Evolutionary conservation across 208 protist species (phyloP).

Genomic region (Trypanosoma lewisi): DNA sequence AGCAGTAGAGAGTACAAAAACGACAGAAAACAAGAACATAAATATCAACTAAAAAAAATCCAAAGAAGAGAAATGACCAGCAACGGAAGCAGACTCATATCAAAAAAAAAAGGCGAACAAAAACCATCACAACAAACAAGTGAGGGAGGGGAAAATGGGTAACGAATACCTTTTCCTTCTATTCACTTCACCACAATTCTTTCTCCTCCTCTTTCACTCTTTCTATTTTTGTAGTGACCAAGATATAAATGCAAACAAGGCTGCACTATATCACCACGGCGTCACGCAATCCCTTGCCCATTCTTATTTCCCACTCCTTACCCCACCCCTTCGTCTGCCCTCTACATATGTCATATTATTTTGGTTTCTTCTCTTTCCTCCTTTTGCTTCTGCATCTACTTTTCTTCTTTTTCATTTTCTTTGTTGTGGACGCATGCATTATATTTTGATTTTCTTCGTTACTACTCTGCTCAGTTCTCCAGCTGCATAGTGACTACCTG

Average conservation of each 20-base stretch:
- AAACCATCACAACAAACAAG: conserved; percentile 10
- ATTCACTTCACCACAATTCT: background rate
- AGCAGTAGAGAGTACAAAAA: conserved; percentile 2
- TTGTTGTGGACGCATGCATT: too few species aligned
- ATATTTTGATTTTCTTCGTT: background rate
- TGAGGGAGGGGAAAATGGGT: background rate
- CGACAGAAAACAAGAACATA: conserved; percentile 6
- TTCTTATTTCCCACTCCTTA: background rate
- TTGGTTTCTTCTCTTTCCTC: conserved; percentile 4
- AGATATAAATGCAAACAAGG: conserved; percentile 4
- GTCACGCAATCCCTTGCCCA: background rate
- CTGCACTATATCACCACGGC: background rate
- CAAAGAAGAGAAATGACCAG: conserved; percentile 22
- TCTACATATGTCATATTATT: background rate
- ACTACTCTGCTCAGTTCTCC: conserved; percentile 10
- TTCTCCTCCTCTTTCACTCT: background rate
- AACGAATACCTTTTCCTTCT: background rate
- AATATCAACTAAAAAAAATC: conserved; percentile 2
- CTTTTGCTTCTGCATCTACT: background rate
- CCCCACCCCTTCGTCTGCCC: background rate
- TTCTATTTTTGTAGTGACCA: background rate
- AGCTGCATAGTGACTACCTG: conserved; percentile 74
- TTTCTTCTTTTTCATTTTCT: conserved; percentile 3
- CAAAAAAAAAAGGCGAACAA: conserved; percentile 27
- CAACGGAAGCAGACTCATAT: conserved; percentile 52